Base-by-base conservation (phyloP, 2,329 filamentous ascomycete species). In the Pestalotiopsis sp. region DNA sequence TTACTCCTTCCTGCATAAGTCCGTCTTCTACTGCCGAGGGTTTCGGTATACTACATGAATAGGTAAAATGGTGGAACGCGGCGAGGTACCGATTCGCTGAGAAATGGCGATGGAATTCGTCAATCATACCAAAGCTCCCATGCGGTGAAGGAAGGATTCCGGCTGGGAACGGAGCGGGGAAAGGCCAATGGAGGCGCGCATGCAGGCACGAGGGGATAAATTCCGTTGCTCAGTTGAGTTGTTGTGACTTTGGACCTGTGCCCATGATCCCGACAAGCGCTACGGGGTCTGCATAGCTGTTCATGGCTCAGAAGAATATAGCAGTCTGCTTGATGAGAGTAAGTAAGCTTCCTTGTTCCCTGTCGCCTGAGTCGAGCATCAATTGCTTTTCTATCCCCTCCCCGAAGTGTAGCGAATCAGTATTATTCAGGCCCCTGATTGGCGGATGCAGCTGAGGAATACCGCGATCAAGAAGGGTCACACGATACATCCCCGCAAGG, bases 401-500 rank as follows among this genome's bases (percentile, higher is more conserved):
- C 25, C 7, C 57, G 12, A 27, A 14, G 23, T 14, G 14, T 12
- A 60, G 57, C 31, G 23, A 36, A 60, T 27, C 57, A 27, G 14
- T n/a, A 60, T 27, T 36, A 17, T 27, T 60, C 36, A n/a, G 45
- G 17, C 17, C 17, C 45, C 45, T 52, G 60, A 63, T 63, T 63
- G 60, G 60, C 60, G 20, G 57, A 27, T 23, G 20, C 27, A 36
- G 27, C 57, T 59, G 38, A 63, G 36, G 25, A 63, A n/a, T 38
- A 31, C 27, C 36, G 60, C 36, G 36, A 67, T 70, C 66, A 68
- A 70, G 68, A 67, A 41, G 69, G 70, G 72, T 77, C 75, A 77
- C 72, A 76, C 73, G 73, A 76, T 73, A 52, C 45, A 52, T 52
- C 17, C 73, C 75, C 72, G 72, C 72, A 74, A 73, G 64, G 67